phyloP scores from a whole-genome alignment of 345 rosid species.

The Camelina neglecta region DNA sequence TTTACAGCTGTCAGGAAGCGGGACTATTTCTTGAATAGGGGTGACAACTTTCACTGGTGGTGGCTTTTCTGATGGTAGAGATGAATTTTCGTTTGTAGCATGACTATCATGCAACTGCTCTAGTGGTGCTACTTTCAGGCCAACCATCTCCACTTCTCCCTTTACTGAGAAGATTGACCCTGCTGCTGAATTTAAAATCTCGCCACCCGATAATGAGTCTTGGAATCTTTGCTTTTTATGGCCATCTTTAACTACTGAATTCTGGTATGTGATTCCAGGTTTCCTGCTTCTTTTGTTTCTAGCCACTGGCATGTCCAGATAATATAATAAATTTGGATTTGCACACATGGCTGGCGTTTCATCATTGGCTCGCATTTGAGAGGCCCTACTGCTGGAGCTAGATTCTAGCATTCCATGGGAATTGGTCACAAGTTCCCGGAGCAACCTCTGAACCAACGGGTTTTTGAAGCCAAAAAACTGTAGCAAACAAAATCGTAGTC shows the following conservation, averaged over 20 bases:
- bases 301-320: constrained; percentile 46
- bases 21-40: constrained; percentile 35
- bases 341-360: constrained; percentile 34
- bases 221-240: constrained; percentile 52
- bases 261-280: constrained; percentile 37
- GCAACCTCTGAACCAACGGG: constrained; percentile 78
- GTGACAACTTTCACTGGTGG: constrained; percentile 4
- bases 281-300: constrained; percentile 68
- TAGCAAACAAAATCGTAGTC: constrained; percentile 32
- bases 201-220: constrained; percentile 32
- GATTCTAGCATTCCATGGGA: constrained; percentile 61
- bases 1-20: constrained; percentile 32
- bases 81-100: constrained; percentile 34
- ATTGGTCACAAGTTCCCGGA: constrained; percentile 77
- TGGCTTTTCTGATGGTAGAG: constrained; percentile 27
- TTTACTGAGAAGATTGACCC: constrained; percentile 36
- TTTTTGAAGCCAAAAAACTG: constrained; percentile 95
- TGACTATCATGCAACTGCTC: constrained; percentile 37
- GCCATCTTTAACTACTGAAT: constrained; percentile 35
- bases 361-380: constrained; percentile 42
- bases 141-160: constrained; percentile 40
- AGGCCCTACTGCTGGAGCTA: constrained; percentile 49
- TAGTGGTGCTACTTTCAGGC: constrained; percentile 36
- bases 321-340: constrained; percentile 50
- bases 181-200: constrained; percentile 40